These are phyloP conservation scores for Leishmania lainsoni DNA, from an alignment of 208 protist genomes.

Conservation along the genomic window DNA sequence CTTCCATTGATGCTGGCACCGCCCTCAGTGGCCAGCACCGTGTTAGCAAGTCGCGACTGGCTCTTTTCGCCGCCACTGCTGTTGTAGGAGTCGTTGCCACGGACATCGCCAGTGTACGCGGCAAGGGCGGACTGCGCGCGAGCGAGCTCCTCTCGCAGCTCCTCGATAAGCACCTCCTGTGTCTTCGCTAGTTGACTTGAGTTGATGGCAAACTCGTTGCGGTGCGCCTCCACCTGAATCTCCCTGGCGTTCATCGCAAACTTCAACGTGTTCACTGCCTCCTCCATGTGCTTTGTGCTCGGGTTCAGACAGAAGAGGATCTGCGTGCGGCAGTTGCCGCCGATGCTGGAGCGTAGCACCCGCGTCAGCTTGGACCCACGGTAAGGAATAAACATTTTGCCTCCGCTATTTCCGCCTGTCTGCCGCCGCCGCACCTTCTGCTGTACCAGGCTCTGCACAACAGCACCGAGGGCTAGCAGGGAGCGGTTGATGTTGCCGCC, in stretches of 20 bases:
- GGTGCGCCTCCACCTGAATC: slow-evolving; percentile 64
- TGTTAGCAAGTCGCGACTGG: neutral
- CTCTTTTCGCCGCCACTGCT: neutral
- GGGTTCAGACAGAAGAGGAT: slow-evolving; percentile 86
- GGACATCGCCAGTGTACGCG: slow-evolving; percentile 3
- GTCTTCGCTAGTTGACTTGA: slow-evolving; percentile 58
- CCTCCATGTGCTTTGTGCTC: slow-evolving; percentile 60
- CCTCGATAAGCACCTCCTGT: slow-evolving; percentile 73
- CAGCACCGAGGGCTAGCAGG: slow-evolving; percentile 91
- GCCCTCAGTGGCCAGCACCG: neutral
- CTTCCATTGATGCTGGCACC: neutral
- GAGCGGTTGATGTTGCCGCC: slow-evolving; percentile 96
- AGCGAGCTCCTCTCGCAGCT: slow-evolving; percentile 69
- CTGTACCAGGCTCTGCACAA: slow-evolving; percentile 88
- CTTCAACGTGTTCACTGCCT: slow-evolving; percentile 84
- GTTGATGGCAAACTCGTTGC: slow-evolving; percentile 72
- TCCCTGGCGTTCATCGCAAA: slow-evolving; percentile 88
- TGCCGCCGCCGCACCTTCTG: slow-evolving; percentile 29
- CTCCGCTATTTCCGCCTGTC: slow-evolving; percentile 19
- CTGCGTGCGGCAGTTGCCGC: slow-evolving; percentile 83
- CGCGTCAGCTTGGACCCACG: slow-evolving; percentile 86
- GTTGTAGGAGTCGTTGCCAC: neutral
- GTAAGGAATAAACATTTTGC: slow-evolving; percentile 73
- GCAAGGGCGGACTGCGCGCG: slow-evolving; percentile 44
- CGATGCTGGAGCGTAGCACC: slow-evolving; percentile 71